Percentiles rank a stretch among this genome's conserved stretches.
phyloP scores from a whole-genome alignment of 306 rosid genomes.

The Quercus suber region DNA sequence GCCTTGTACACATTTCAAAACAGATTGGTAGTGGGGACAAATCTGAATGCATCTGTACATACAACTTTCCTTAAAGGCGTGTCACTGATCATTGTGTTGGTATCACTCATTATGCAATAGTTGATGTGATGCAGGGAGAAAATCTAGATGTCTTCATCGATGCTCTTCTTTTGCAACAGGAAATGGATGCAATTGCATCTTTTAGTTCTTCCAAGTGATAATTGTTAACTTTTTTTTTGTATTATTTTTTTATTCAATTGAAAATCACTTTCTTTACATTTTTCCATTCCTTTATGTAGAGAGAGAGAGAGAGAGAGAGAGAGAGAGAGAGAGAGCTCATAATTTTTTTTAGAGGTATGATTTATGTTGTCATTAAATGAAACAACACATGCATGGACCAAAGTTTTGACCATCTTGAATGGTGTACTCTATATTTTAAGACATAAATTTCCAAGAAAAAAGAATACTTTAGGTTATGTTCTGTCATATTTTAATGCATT shows the following conservation, averaged over 20 bases:
- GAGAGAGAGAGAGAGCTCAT: neutral
- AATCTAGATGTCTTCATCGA: conserved; percentile 71
- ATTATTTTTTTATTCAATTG: neutral
- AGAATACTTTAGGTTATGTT: neutral
- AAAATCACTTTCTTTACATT: neutral
- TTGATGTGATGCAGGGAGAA: conserved; percentile 81
- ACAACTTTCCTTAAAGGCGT: conserved; percentile 92
- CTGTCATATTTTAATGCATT: neutral
- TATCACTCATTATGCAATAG: conserved; percentile 74
- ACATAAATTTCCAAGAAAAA: neutral
- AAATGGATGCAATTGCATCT: conserved; percentile 75
- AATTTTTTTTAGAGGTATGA: neutral
- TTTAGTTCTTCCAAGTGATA: conserved; percentile 51
- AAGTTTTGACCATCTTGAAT: neutral
- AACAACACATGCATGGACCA: neutral
- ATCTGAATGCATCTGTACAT: conserved; percentile 85
- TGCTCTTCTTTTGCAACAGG: conserved; percentile 82
- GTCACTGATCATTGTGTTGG: conserved; percentile 91
- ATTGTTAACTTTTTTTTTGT: neutral
- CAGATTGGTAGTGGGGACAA: conserved; percentile 96
- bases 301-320: neutral
- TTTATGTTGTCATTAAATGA: neutral
- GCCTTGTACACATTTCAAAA: conserved; percentile 13
- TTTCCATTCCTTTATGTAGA: neutral
- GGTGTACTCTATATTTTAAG: neutral